Evolutionary conservation across 2,329 filamentous ascomycete species (phyloP), one percentile per base, ranked within the genome.

Genomic region (Colletotrichum ledebouriae): DNA sequence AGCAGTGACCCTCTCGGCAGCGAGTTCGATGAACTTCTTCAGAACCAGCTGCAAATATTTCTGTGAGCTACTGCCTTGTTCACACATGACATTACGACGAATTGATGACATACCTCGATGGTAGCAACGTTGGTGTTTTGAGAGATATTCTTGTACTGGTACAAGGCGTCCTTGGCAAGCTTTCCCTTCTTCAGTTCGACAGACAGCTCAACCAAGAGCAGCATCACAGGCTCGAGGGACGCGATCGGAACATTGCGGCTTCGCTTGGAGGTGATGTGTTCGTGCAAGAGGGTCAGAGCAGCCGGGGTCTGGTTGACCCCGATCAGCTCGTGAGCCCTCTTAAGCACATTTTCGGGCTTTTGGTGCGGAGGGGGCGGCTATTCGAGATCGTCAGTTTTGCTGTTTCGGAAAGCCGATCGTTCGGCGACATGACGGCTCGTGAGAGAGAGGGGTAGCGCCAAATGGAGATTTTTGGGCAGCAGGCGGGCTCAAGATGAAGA

Each of bases 141-240:
- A 63, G 94, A 95, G 74, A 98, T 98, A 82, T 99, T 99, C 88
- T 99, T 99, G 89, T 99, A 99, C 82, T 98, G 96, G 82, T 98
- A 99, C 56, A 99, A 88, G 70, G 96, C 96, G 84, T 99, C 96
- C 87, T 99, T 99, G 81, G 95, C 96, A 70, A 96, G 88, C 84
- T 99, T 99, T 76, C 96, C 96, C 85, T 98, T 99, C 84, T 96
- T 94, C 76, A 98, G 90, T 78, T 98, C 95, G 77, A 99, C 96
- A 74, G 93, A 97, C 69, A 98, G 89, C 83, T 98, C 94, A 77
- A 99, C 95, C 78, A 99, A 91, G 74, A 98, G 91, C 82, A 98
- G 87, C 94, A 99, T 98, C 73, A 99, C 95, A 73, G 96, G 96
- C 89, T 99, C 96, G 78, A 99, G 85, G 61, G 94, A 97, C 73